Evolutionary conservation across 2,329 filamentous ascomycete genomes (phyloP), one percentile per base, ranked within the genome.

Genomic region (Epichloe typhina): DNA sequence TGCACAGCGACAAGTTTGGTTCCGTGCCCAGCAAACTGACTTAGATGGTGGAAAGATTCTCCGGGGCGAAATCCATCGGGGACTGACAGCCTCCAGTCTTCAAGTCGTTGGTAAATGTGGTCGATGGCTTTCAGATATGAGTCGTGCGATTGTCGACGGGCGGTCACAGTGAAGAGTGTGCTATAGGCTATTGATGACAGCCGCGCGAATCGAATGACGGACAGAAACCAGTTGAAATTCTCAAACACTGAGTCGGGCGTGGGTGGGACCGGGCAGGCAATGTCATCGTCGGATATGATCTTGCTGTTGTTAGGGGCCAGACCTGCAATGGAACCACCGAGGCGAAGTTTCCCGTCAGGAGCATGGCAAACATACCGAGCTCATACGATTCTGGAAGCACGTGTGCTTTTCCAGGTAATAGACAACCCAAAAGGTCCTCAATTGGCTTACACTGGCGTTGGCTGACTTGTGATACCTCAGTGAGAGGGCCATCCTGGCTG

Each of bases 371-470:
- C 63, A 54, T 46, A 69, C 64, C 12, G 68, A 69, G 46, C 55
- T 59, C 21, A 55, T 59, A 4, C 62, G 57, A 6, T 54, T 55
- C 35, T 60, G 58, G 47, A 70, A 68, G 33, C 56, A 62, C 0
- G 54, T 52, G 7, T 59, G 58, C 46, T 71, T 70, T 45, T 72
- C 69, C 17, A 71, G 40, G 9, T 57, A 56, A 48, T 70, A 71
- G 15, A 70, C 58, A 0, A 67, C 64, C 68, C 68, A 72, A 48
- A 71, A 72, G 0, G 62, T 63, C 40, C 59, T 50, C 50, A 55
- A 35, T 36, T 52, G 31, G 35, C 53, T 50, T 39, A 54, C 50
- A 13, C 59, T 54, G 13, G 44, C 53, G 21, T 48, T 50, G 41
- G 40, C 38, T 12, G 49, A 52, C 26, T 61, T 62, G 36, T 65